These are phyloP conservation scores for Penicillium sp. DNA, from an alignment of 2,329 filamentous ascomycete genomes.

Conservation along the genomic window DNA sequence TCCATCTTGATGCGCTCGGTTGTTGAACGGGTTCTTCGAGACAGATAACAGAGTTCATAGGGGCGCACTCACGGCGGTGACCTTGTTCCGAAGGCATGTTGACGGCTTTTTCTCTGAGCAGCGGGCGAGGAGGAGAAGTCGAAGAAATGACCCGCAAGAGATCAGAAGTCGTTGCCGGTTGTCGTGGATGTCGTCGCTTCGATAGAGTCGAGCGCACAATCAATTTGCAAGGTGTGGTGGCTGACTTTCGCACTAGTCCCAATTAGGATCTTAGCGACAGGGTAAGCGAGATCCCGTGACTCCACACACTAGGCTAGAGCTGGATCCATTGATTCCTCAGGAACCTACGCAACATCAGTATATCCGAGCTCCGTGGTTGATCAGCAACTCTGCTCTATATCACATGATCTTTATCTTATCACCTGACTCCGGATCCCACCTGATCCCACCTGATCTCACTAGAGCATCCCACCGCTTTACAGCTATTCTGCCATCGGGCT, in stretches of 20 bases:
- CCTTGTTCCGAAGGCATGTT: constrained; percentile 87
- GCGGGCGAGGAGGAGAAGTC: constrained; percentile 44
- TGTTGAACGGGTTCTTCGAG: constrained; percentile 9
- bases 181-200: constrained; percentile 46
- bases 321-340: not conserved
- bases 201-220: constrained; percentile 40
- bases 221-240: constrained; percentile 42
- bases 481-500: constrained; percentile 24
- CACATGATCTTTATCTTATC: not conserved
- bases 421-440: not conserved
- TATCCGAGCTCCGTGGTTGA: not conserved
- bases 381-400: not conserved
- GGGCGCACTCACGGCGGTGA: constrained; percentile 75
- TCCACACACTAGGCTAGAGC: constrained; percentile 17
- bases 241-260: constrained; percentile 35
- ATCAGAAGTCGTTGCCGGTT: constrained; percentile 41
- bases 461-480: not conserved
- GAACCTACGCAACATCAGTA: constrained; percentile 1
- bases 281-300: constrained; percentile 40
- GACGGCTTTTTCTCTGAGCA: constrained; percentile 52
- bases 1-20: constrained; percentile 11
- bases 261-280: constrained; percentile 41
- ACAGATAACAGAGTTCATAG: constrained; percentile 5
- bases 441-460: not conserved
- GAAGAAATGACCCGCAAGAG: constrained; percentile 42